Base-by-base conservation (phyloP, 805 yeast genomes). In the Metschnikowia lachancei region DNA sequence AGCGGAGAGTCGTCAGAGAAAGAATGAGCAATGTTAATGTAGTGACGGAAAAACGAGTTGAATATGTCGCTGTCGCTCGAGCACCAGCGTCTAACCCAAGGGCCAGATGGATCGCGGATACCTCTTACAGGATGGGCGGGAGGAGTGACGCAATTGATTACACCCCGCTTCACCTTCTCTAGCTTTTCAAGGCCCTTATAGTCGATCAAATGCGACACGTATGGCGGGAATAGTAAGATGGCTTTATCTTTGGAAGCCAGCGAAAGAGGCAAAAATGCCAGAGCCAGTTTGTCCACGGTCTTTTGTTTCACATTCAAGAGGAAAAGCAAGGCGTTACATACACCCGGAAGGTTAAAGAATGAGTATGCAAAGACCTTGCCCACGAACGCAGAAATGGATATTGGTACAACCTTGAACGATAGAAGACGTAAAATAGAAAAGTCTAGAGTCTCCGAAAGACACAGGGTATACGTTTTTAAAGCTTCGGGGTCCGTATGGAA, bases 311-410 rank as follows among this genome's bases (percentile, higher is more conserved):
- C 77, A 55, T 78, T 80, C 35, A 83, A 63, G 17, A 82, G 58
- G 52, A 83, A 83, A 37, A 81, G 58, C 32, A 83, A 60, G 1
- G 84, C 83, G 41, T 72, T 72, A 14, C 85, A 78, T 4, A 83
- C 75, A 22, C 76, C 71, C 0, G 82, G 81, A 3, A 83, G 63
- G 50, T 72, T 66, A 59, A 77, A 76, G 52, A 75, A 85, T 3
- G 81, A 67, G 57, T 81, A 79, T 1, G 90, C 90, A 60, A 85
- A 76, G 3, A 82, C 75, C 56, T 85, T 85, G 5, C 92, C 92
- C 11, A 81, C 68, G 54, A 85, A 83, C 3, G 89, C 88, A 18
- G 80, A 71, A 17, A 77, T 63, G 5, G 84, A 71, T n/a, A 81
- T 62, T 0, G 87, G 72, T 10, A 82, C 66, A 19, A 70, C 70